Evolutionary conservation across 2,329 filamentous ascomycete genomes (phyloP), one percentile per base, ranked within the genome.

Genomic region (Incumbomyces delicatus): DNA sequence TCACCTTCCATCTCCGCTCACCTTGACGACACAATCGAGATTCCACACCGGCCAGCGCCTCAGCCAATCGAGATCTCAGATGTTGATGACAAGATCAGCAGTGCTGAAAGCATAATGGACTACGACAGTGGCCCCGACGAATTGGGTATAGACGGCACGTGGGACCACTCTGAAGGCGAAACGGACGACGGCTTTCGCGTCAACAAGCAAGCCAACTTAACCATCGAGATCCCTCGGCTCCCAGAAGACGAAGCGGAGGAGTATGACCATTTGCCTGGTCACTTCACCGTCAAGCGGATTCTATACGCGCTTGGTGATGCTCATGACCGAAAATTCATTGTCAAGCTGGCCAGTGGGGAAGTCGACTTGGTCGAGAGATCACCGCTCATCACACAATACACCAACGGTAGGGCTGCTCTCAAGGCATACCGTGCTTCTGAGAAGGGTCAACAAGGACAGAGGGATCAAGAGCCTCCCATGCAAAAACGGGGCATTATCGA

Each of bases 231-330:
- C 11, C 65, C 66, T 8, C 37, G 16, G 1, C 43, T 65, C 4
- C 43, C 56, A 3, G 57, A 66, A 34, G 45, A 57, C 6, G 59
- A 65, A 42, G 50, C 53, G 16, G 54, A 61, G 10, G 60, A 65
- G 16, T 70, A 67, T 51, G 57, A 65, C 12, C 65, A 57, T 45
- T 54, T 69, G 12, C 64, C 65, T 1, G 66, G 65, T 10, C 65
- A 68, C 52, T 66, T 61, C 45, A 50, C 54, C 6, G 61, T 62
- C 11, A 55, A 53, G 14, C 57, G 56, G 22, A 53, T 69, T 41
- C 18, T 45, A 17, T 36, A 37, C 29, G 42, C 33, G 2, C 54
- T 66, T 39, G 48, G 52, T 18, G 52, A 67, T 30, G 54, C 53
- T 14, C 53, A 51, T 34, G 37, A 50, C 16, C 55, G 55, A 37